Evolutionary conservation across 208 protist species (phyloP), one percentile per base, ranked within the genome.

Genomic region (Crithidia brevicula): DNA sequence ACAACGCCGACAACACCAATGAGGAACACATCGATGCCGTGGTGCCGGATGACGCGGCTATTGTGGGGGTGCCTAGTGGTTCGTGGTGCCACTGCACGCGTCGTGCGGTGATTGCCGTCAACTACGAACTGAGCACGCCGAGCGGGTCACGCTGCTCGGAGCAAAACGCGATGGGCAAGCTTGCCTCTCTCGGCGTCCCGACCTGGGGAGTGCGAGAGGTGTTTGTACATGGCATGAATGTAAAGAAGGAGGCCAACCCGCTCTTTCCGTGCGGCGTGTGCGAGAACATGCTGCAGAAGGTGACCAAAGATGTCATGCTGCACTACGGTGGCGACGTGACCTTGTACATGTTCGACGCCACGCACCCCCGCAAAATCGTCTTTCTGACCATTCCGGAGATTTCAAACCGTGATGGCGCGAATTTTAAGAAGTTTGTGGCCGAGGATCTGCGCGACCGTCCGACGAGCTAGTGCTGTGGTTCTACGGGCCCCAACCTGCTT

Each of bases 81-180:
- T 84, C 87, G 43, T 96, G 92, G 92, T 96, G 92, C 67, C 49
- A 31, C 51, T 96, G 92, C 64, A 42, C 65, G 3, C 87, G 92
- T 13, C 62, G 65, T 36, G 84, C 74, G 52, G 89, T 85, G n/a
- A 77, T 94, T 5, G 87, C 82, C 18, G 85, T 96, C 18, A 96
- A 96, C 68, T 96, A 96, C 67, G 89, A 94, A 66, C 86, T 96
- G n/a, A 93, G 83, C 67, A 96, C 92, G 3, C 92, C 92, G 20
- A 94, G 86, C 51, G 92, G 92, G 4, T 96, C 92, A 25, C 82
- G 92, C 27, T 96, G 92, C 72, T 94, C 88, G 13, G 89, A 96
- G 76, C 92, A 96, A 78, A 96, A 96, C 50, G 88, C 78, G 47
- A 85, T 96, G 79, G 92, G 88, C 8, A 90, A 91, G 63, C 72